Evolutionary conservation across 352 stramenopile species (phyloP).

Genomic region (Pythium biforme): DNA sequence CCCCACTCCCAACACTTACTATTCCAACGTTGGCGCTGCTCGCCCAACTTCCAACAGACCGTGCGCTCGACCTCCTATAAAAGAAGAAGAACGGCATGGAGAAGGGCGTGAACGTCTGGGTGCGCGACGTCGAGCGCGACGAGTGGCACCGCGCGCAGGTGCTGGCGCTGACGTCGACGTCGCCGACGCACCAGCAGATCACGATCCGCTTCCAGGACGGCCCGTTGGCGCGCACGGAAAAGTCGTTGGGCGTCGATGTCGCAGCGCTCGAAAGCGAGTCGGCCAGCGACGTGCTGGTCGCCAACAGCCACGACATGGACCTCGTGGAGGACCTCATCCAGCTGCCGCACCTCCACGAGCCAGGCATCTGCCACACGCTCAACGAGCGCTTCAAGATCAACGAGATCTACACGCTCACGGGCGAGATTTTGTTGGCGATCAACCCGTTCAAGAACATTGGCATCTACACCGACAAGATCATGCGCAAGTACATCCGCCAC

Average conservation of each 20-base stretch:
- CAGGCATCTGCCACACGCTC: conserved; percentile 92
- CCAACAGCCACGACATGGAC: conserved; percentile 87
- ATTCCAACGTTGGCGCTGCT: conserved; percentile 23
- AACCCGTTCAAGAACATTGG: conserved; percentile 88
- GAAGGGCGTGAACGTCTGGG: conserved; percentile 77
- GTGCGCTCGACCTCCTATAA: background rate
- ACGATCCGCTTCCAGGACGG: conserved; percentile 56
- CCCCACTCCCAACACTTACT: conserved; percentile 2
- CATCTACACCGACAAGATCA: conserved; percentile 87
- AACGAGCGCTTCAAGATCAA: conserved; percentile 91
- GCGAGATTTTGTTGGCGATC: conserved; percentile 83
- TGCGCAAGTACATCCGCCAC: conserved; percentile 85
- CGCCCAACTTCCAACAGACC: conserved; percentile 1
- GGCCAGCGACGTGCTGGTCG: conserved; percentile 51
- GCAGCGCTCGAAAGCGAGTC: conserved; percentile 65
- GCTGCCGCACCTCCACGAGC: conserved; percentile 93
- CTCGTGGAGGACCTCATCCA: conserved; percentile 92
- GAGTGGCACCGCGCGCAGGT: conserved; percentile 63
- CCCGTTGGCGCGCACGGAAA: conserved; percentile 43
- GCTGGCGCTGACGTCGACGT: conserved; percentile 42
- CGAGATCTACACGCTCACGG: conserved; percentile 93
- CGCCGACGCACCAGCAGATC: conserved; percentile 24
- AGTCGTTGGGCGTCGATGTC: conserved; percentile 52
- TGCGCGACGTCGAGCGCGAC: conserved; percentile 61
- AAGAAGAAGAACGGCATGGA: too few species aligned